phyloP scores from a whole-genome alignment of 352 stramenopile genomes.

The Globisporangium recalcitrans region DNA sequence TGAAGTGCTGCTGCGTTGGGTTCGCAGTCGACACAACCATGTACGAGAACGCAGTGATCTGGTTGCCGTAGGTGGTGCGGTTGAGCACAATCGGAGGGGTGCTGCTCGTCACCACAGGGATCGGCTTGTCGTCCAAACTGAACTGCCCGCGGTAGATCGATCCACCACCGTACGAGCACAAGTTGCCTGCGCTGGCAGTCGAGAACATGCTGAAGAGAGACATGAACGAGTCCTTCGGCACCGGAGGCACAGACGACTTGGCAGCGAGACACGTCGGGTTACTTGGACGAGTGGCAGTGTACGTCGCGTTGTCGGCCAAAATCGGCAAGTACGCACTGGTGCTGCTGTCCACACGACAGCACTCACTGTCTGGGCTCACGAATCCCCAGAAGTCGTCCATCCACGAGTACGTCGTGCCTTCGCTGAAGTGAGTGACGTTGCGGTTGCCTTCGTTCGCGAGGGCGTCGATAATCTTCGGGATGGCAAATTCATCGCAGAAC shows the following conservation, averaged over 20 bases:
- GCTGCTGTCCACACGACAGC: slow-evolving; percentile 45
- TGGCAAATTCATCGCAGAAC: slow-evolving; percentile 46
- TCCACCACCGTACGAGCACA: slow-evolving; percentile 43
- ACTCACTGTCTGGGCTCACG: slow-evolving; percentile 52
- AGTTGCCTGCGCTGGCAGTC: slow-evolving; percentile 21
- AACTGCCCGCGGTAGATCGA: slow-evolving; percentile 38
- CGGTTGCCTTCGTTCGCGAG: slow-evolving; percentile 43
- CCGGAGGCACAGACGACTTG: slow-evolving; percentile 18
- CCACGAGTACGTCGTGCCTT: slow-evolving; percentile 59
- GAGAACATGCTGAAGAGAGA: slow-evolving; percentile 32
- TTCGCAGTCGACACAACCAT: slow-evolving; percentile 46
- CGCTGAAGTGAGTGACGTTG: slow-evolving; percentile 43
- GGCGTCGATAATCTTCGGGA: slow-evolving; percentile 54
- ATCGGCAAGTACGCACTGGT: slow-evolving; percentile 39
- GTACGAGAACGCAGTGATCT: slow-evolving; percentile 28
- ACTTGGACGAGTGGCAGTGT: slow-evolving; percentile 30
- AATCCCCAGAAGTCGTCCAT: slow-evolving; percentile 70
- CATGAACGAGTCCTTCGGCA: slow-evolving; percentile 27
- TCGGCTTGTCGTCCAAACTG: slow-evolving; percentile 27
- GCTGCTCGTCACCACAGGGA: slow-evolving; percentile 19
- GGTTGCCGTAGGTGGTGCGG: slow-evolving; percentile 16
- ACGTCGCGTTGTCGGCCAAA: slow-evolving; percentile 37
- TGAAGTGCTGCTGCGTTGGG: slow-evolving; percentile 48
- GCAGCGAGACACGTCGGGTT: slow-evolving; percentile 37
- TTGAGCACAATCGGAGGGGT: slow-evolving; percentile 18